These are phyloP conservation scores for Erucastrum elatum DNA, from an alignment of 345 rosid species.

Conservation along the genomic window DNA sequence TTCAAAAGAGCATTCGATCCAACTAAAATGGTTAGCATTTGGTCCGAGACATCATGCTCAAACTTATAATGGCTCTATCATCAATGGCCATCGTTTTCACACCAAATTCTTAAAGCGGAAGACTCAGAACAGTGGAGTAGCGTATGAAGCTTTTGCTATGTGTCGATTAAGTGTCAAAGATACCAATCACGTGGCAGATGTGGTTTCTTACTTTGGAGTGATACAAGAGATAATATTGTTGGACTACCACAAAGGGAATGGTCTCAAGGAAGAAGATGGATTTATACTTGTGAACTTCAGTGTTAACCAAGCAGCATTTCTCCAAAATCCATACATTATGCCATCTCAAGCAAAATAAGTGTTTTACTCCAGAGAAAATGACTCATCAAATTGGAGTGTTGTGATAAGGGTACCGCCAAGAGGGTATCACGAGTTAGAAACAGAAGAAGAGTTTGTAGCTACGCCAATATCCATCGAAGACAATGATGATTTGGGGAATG, in stretches of 20 bases:
- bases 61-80: background rate
- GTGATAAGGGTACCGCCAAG: too few species aligned
- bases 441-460: background rate
- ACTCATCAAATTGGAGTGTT: too few species aligned
- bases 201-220: too few species aligned
- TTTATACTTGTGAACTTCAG: background rate
- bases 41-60: background rate
- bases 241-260: background rate
- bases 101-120: background rate
- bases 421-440: too few species aligned
- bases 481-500: background rate
- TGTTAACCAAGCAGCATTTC: background rate
- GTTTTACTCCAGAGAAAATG: background rate
- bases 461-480: background rate
- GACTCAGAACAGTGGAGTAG: background rate
- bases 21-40: background rate
- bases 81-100: background rate
- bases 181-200: too few species aligned
- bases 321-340: background rate
- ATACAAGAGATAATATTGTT: too few species aligned
- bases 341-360: background rate
- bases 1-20: background rate
- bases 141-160: background rate
- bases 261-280: background rate
- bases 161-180: too few species aligned